These are phyloP conservation scores for Colletotrichum viniferum DNA, from an alignment of 2,329 filamentous ascomycete genomes.

Conservation along the genomic window DNA sequence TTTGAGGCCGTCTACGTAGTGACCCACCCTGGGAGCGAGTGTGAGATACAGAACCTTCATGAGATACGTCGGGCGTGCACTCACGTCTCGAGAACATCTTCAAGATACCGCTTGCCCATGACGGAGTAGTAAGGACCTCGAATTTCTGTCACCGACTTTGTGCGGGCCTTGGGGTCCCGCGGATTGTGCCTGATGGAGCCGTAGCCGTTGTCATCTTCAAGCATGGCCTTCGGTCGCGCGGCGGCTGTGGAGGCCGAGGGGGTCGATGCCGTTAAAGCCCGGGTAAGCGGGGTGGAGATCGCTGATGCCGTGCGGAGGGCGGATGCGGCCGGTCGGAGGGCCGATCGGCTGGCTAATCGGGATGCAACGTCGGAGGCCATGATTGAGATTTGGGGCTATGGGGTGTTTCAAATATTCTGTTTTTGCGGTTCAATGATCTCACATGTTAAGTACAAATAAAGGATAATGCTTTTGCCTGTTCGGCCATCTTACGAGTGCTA, in stretches of 20 bases:
- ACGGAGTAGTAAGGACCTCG: constrained; percentile 59
- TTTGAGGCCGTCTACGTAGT: constrained; percentile 59
- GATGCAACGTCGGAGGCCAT: neutral
- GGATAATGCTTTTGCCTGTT: too few species aligned
- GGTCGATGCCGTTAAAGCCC: neutral
- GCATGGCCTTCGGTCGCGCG: constrained; percentile 30
- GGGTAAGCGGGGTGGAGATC: neutral
- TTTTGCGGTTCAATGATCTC: too few species aligned
- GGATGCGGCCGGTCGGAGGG: neutral
- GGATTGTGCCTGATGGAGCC: constrained; percentile 56
- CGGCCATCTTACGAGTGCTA: neutral
- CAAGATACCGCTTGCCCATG: constrained; percentile 56
- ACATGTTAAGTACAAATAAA: too few species aligned
- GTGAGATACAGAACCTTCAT: neutral
- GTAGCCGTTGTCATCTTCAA: constrained; percentile 54
- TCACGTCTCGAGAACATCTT: constrained; percentile 58
- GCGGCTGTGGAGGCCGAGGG: neutral
- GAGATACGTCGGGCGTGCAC: neutral
- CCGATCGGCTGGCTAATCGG: neutral
- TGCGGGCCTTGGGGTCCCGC: constrained; percentile 51
- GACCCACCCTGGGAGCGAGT: constrained; percentile 46
- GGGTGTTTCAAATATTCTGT: too few species aligned
- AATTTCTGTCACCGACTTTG: constrained; percentile 57
- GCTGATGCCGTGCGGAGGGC: neutral
- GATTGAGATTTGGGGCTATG: too few species aligned